A percentile compares a stretch with the other conserved stretches of the same genome.
phyloP scores from a whole-genome alignment of 179 eudicot species.

The Beta lomatogona region DNA sequence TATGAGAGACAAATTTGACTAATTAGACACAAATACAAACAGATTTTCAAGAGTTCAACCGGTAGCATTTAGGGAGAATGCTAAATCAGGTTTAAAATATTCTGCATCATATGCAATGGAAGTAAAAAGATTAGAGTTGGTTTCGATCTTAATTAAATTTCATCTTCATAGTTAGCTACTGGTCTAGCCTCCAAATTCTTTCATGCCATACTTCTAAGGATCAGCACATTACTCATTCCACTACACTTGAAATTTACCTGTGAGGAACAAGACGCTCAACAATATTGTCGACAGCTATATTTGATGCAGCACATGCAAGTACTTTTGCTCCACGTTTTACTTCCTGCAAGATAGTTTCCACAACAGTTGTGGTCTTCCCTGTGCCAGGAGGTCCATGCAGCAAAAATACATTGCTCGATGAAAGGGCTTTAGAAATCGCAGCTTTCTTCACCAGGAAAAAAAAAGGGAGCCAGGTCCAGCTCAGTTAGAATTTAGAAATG shows the following conservation, averaged over 20 bases:
- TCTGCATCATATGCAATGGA: neutral
- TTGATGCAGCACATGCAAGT: slow-evolving; percentile 99
- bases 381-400: slow-evolving; percentile 99
- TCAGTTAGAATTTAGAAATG: slow-evolving; percentile 19
- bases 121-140: neutral
- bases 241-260: slow-evolving; percentile 49
- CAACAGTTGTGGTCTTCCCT: slow-evolving; percentile 97
- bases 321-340: slow-evolving; percentile 96
- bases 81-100: neutral
- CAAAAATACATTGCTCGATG: slow-evolving; percentile 90
- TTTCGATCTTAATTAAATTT: neutral
- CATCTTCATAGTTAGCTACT: neutral
- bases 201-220: neutral
- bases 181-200: neutral
- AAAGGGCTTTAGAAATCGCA: slow-evolving; percentile 84
- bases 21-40: neutral
- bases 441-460: slow-evolving; percentile 57
- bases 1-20: neutral
- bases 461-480: slow-evolving; percentile 20
- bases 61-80: slow-evolving; percentile 1
- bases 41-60: slow-evolving; percentile 1
- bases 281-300: slow-evolving; percentile 98
- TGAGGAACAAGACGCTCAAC: slow-evolving; percentile 91
- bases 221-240: neutral
- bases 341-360: slow-evolving; percentile 95